These are phyloP conservation scores for Ganoderma boninense DNA, from an alignment of 1,284 basidiomycete species.

Conservation along the genomic window DNA sequence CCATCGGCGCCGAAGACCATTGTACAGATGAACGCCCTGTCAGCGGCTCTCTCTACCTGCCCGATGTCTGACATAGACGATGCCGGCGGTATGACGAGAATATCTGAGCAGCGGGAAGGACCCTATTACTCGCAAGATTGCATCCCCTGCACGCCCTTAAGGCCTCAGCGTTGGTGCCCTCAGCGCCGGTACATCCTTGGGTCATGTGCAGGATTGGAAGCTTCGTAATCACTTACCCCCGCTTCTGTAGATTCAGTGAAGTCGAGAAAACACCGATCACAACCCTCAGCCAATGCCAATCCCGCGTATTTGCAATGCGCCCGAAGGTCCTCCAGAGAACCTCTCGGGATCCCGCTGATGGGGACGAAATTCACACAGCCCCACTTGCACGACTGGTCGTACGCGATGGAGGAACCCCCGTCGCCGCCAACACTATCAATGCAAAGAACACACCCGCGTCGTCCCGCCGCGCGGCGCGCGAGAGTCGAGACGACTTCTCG, in stretches of 20 bases:
- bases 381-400: background rate
- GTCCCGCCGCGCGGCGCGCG: conserved; percentile 1
- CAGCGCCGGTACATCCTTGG: background rate
- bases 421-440: background rate
- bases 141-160: background rate
- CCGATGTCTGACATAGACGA: conserved; percentile 7
- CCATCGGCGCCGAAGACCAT: background rate
- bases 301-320: background rate
- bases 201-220: background rate
- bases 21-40: background rate
- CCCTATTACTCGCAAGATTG: background rate
- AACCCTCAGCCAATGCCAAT: conserved; percentile 6
- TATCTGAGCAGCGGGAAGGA: background rate
- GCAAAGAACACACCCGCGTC: background rate
- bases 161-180: background rate
- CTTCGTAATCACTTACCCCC: background rate
- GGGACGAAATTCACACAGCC: background rate
- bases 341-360: conserved; percentile 8
- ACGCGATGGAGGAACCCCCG: background rate
- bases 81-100: conserved; percentile 19
- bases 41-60: background rate
- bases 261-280: background rate
- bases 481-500: background rate
- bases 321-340: background rate
- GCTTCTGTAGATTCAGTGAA: background rate